Conservation (phyloP, 257 asterid genomes). For the Gynochthodes officinalis region DNA sequence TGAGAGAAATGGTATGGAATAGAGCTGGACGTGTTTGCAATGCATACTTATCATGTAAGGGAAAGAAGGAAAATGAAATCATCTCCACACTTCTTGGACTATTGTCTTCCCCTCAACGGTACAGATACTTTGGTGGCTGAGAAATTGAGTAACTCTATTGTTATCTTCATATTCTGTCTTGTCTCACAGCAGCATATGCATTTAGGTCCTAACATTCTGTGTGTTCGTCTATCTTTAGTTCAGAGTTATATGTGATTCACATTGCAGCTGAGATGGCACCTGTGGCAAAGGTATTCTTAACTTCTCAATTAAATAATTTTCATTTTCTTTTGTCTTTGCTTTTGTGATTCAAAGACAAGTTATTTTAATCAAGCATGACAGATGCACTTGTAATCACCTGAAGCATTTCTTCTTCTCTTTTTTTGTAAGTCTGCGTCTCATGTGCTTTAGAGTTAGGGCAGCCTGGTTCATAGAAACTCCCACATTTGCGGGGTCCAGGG, state of each 20-base stretch:
- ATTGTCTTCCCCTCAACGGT: slow-evolving; percentile 56
- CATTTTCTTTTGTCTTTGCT: background rate
- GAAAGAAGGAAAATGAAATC: slow-evolving; percentile 62
- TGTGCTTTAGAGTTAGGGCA: background rate
- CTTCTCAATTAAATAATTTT: background rate
- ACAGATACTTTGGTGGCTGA: slow-evolving; percentile 15
- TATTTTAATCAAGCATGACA: background rate
- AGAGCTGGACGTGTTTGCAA: slow-evolving; percentile 55
- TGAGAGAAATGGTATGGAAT: slow-evolving; percentile 78
- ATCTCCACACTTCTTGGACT: slow-evolving; percentile 55
- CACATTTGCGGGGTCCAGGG: no score
- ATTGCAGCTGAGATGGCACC: slow-evolving; percentile 99
- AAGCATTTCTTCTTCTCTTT: background rate
- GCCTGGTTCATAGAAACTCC: no score
- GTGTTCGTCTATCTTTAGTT: slow-evolving; percentile 42
- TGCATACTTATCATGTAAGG: slow-evolving; percentile 65
- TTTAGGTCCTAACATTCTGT: slow-evolving; percentile 27
- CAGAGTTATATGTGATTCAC: slow-evolving; percentile 79
- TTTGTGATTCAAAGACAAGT: background rate
- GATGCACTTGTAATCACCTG: background rate
- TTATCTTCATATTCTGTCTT: background rate
- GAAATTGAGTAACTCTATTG: slow-evolving; percentile 6
- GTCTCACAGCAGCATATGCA: background rate
- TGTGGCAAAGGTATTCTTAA: slow-evolving; percentile 79
- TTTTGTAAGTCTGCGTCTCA: background rate